A percentile compares a stretch with the other conserved stretches of the same genome.
These are phyloP conservation scores for Paraphaeosphaeria minitans DNA, from an alignment of 2,329 filamentous ascomycete species.

Conservation along the genomic window DNA sequence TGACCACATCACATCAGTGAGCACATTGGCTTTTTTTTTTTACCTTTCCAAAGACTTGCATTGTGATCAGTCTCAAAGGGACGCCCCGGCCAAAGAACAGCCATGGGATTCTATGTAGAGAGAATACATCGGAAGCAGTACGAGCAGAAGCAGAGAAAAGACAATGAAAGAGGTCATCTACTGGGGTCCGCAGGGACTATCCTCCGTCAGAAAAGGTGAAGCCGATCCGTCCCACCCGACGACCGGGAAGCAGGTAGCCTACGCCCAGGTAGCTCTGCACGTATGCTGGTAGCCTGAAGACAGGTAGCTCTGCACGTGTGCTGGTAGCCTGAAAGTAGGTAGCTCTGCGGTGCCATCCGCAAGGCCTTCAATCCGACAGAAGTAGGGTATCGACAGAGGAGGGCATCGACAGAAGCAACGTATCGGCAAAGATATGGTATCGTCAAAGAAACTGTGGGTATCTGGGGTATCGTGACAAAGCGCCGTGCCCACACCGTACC, in stretches of 20 bases:
- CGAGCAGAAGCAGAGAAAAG: neutral
- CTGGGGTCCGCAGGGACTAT: neutral
- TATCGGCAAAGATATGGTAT: neutral
- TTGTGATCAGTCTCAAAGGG: neutral
- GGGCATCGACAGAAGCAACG: neutral
- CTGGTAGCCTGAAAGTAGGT: too few species aligned
- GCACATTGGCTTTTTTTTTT: neutral
- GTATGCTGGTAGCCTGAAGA: too few species aligned
- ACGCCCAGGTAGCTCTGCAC: too few species aligned
- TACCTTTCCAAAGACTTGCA: too few species aligned
- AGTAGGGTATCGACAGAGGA: neutral
- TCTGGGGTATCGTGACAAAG: constrained; percentile 6
- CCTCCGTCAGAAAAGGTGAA: neutral
- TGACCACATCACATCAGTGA: too few species aligned
- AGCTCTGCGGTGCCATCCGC: too few species aligned
- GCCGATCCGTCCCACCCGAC: too few species aligned
- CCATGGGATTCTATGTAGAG: neutral
- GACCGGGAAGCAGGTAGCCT: too few species aligned
- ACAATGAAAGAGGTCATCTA: neutral
- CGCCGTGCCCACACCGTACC: neutral
- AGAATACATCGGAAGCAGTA: too few species aligned
- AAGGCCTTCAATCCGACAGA: neutral
- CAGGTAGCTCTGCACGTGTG: too few species aligned
- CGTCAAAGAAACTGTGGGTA: neutral
- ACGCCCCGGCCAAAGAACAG: neutral